Conservation (phyloP, 495 filamentous ascomycete genomes). For the Aspergillus biplanus region DNA sequence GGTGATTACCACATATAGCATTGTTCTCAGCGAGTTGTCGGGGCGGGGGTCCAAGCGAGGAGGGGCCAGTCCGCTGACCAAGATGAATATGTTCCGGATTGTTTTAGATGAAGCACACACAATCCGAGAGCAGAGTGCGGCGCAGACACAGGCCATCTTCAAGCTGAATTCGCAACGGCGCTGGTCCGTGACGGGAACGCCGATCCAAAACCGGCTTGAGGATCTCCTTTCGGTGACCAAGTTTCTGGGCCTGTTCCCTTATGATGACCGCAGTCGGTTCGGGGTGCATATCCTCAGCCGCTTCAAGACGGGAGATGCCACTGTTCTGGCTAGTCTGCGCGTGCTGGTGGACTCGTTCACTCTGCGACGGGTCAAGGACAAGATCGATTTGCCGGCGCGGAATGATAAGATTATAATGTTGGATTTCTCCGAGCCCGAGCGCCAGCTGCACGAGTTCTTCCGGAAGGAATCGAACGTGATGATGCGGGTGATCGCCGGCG, state of each 20-base stretch:
- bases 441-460: conserved; percentile 62
- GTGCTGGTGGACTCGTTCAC: conserved; percentile 93
- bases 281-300: conserved; percentile 76
- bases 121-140: conserved; percentile 81
- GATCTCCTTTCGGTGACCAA: conserved; percentile 89
- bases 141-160: conserved; percentile 82
- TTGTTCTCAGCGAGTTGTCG: conserved; percentile 76
- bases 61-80: conserved; percentile 66
- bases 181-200: conserved; percentile 95
- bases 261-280: conserved; percentile 77
- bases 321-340: conserved; percentile 81
- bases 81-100: conserved; percentile 89
- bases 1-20: conserved; percentile 90
- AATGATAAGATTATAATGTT: conserved; percentile 68
- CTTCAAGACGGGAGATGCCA: conserved; percentile 76
- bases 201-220: conserved; percentile 88
- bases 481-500: conserved; percentile 57
- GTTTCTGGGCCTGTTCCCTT: conserved; percentile 84
- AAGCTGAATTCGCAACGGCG: conserved; percentile 78
- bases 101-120: conserved; percentile 95
- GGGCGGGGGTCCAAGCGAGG: conserved; percentile 58
- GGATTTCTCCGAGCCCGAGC: conserved; percentile 60
- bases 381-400: conserved; percentile 77
- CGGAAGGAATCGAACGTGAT: conserved; percentile 64
- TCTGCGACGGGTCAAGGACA: conserved; percentile 88